Conservation (phyloP, 345 rosid genomes). For the Arabidopsis thaliana region TAIR10.1 NC_003071.7:15269501-15270000, state of each 20-base stretch:
- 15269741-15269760: neutral
- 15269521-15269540: conserved; percentile 81
- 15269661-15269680: conserved; percentile 77
- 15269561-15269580: conserved; percentile 93
- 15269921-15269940: conserved; percentile 36
- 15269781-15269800: conserved; percentile 61
- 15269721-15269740: neutral
- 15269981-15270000: conserved; percentile 34
- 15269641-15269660: conserved; percentile 82
- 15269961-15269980: conserved; percentile 41
- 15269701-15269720: conserved; percentile 74
- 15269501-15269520: conserved; percentile 82
- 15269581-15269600: conserved; percentile 86
- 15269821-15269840: conserved; percentile 79
- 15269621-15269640: conserved; percentile 89
- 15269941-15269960: neutral
- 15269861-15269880: conserved; percentile 71
- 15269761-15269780: conserved; percentile 16
- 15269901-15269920: conserved; percentile 29
- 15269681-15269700: conserved; percentile 67
- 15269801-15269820: conserved; percentile 70
- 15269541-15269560: conserved; percentile 85
- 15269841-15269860: conserved; percentile 85
- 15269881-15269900: conserved; percentile 51
- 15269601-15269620: conserved; percentile 80